Evolutionary conservation across 1,139 yeast species (phyloP).

Genomic region (Geotrichum siamense): DNA sequence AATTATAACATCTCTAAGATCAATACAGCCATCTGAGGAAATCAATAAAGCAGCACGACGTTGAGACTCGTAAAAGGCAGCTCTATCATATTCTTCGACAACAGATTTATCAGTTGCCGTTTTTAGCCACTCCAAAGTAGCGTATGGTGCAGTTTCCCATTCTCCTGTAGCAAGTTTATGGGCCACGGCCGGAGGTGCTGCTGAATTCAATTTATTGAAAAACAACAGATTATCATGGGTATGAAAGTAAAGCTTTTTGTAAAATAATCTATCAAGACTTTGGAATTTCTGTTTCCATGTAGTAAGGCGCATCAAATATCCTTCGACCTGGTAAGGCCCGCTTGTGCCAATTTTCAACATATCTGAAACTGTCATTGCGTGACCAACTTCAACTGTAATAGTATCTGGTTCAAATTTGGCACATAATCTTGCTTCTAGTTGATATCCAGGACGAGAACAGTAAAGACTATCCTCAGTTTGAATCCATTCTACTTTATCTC

Average conservation of each 20-base stretch:
- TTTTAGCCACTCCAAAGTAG: not conserved
- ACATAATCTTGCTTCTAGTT: not conserved
- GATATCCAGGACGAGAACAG: not conserved
- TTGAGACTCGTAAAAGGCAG: slow-evolving; percentile 56
- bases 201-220: slow-evolving; percentile 48
- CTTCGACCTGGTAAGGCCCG: slow-evolving; percentile 65
- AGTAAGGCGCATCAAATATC: slow-evolving; percentile 60
- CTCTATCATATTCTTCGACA: slow-evolving; percentile 38
- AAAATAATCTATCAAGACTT: slow-evolving; percentile 37
- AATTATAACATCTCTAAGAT: slow-evolving; percentile 45
- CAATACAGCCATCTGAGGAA: slow-evolving; percentile 55
- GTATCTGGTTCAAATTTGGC: not conserved
- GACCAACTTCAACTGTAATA: not conserved
- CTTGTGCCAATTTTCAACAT: not conserved
- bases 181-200: slow-evolving; percentile 47
- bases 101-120: not conserved
- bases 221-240: slow-evolving; percentile 57
- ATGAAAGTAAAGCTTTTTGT: slow-evolving; percentile 54
- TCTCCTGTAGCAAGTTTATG: not conserved
- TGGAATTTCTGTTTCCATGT: slow-evolving; percentile 38
- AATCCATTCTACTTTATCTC: not conserved
- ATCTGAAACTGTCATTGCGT: not conserved
- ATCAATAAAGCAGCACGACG: slow-evolving; percentile 52
- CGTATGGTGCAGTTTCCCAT: slow-evolving; percentile 6
- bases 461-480: not conserved